Evolutionary conservation across 805 yeast genomes (phyloP).

Genomic region (Yamadazyma laniorum): DNA sequence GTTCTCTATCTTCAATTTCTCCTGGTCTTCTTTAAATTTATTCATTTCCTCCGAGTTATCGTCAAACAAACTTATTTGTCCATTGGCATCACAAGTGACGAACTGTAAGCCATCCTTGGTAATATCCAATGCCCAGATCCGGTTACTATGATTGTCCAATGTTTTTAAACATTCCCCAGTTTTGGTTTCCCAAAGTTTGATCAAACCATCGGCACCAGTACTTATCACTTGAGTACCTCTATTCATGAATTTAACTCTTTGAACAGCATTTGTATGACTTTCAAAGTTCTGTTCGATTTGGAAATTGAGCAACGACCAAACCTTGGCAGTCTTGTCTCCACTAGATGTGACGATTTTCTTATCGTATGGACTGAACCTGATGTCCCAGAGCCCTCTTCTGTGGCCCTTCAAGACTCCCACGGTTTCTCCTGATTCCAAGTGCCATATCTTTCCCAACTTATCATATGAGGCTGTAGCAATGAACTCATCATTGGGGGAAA

Average conservation of each 20-base stretch:
- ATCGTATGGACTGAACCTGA: conserved; percentile 77
- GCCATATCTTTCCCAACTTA: conserved; percentile 89
- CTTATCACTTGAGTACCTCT: conserved; percentile 66
- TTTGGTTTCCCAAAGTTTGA: conserved; percentile 83
- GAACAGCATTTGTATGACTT: conserved; percentile 92
- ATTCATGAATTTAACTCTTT: conserved; percentile 70
- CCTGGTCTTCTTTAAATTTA: conserved; percentile 49
- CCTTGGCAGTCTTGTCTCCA: conserved; percentile 86
- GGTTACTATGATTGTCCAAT: conserved; percentile 85
- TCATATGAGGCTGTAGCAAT: conserved; percentile 96
- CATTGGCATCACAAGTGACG: conserved; percentile 93
- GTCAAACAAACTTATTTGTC: conserved; percentile 83
- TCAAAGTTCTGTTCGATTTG: conserved; percentile 81
- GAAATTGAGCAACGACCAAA: conserved; percentile 84
- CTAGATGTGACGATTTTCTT: conserved; percentile 77
- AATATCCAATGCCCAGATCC: conserved; percentile 86
- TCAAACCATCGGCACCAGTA: conserved; percentile 92
- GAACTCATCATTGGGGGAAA: conserved; percentile 84
- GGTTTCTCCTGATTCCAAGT: conserved; percentile 78
- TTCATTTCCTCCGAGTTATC: conserved; percentile 79
- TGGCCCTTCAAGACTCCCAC: conserved; percentile 86
- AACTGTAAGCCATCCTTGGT: conserved; percentile 66
- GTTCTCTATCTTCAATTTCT: conserved; percentile 66
- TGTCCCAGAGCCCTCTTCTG: conserved; percentile 92
- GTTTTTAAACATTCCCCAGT: conserved; percentile 78